These are phyloP conservation scores for Suhomyces chickasaworum DNA, from an alignment of 1,139 yeast species.

Conservation along the genomic window DNA sequence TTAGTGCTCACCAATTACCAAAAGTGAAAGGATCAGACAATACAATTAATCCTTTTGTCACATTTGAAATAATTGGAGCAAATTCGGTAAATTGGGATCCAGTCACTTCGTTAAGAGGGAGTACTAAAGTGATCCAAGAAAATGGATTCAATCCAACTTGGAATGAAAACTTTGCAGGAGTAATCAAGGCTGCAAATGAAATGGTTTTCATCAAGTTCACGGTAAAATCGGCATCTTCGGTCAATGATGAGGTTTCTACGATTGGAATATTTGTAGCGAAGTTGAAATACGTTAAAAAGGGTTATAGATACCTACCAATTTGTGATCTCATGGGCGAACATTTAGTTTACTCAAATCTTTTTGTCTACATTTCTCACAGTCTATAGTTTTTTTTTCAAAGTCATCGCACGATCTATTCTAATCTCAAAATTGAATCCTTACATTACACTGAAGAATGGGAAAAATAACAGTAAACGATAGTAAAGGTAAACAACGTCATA, in stretches of 20 bases:
- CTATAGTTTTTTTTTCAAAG: slow-evolving; percentile 10
- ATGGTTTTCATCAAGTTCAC: slow-evolving; percentile 39
- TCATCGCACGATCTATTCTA: slow-evolving; percentile 10
- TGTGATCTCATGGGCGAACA: slow-evolving; percentile 81
- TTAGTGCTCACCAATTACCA: slow-evolving; percentile 88
- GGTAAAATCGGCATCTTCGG: slow-evolving; percentile 25
- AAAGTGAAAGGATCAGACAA: slow-evolving; percentile 51
- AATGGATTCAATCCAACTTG: slow-evolving; percentile 90
- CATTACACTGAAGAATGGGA: slow-evolving; percentile 50
- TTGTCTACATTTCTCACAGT: slow-evolving; percentile 46
- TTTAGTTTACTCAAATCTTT: slow-evolving; percentile 74
- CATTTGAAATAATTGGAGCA: slow-evolving; percentile 57
- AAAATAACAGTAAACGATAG: slow-evolving; percentile 54
- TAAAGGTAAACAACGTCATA: slow-evolving; percentile 61
- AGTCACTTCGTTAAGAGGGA: slow-evolving; percentile 16
- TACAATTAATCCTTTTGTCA: slow-evolving; percentile 58
- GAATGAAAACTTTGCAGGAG: slow-evolving; percentile 57
- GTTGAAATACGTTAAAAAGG: slow-evolving; percentile 60
- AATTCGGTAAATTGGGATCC: slow-evolving; percentile 26
- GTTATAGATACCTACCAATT: slow-evolving; percentile 79
- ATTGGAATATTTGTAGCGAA: slow-evolving; percentile 64
- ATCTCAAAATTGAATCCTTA: neutral
- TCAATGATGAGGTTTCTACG: slow-evolving; percentile 29
- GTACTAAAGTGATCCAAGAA: slow-evolving; percentile 44
- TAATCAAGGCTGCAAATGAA: slow-evolving; percentile 45